Base-by-base conservation (phyloP, 2,329 filamentous ascomycete species). In the Phaeomoniella chlamydospora region DNA sequence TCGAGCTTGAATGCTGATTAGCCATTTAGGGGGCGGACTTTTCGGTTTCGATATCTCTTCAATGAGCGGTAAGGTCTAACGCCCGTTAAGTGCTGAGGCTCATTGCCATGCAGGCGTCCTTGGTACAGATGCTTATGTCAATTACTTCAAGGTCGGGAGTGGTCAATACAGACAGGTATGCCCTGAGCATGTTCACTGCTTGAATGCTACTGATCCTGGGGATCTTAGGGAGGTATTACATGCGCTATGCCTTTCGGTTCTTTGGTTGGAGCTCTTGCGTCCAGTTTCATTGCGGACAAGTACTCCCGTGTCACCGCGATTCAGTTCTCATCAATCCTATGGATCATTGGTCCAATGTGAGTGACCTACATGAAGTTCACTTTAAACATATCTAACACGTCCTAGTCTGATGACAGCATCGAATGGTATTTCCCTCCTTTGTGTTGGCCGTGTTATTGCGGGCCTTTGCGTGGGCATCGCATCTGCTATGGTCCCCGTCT, bases 401-500 rank as follows among this genome's bases (percentile, higher is more conserved):
- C 22, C 6, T n/a, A 26, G 22, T 13, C 32, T 34, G 11, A 34
- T 34, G 32, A 34, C 32, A 4, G 32, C 32, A 12, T 15, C 32
- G 9, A 34, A 34, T 17, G 77, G 79, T 41, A 87, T 94, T 74
- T 61, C 76, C 14, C 85, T 94, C 74, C 93, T 98, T 84, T 68
- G 72, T 45, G 52, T 80, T 5, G 83, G 84, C 5, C 77, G 86
- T 55, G 75, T 93, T 42, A 70, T 90, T 55, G 84, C 82, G 38
- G 86, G 86, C 60, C 62, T 92, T 11, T 82, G 84, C 31, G 84
- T 94, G 39, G 87, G 86, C 54, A 80, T 85, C 53, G 67, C 90
- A 31, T 92, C 85, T 1, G 88, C 86, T 33, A 92, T 93, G 45
- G 84, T 94, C 2, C 85, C 85, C 0, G 80, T 94, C 29, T 94